Evolutionary conservation across 257 asterid genomes (phyloP).

Genomic region (Cynanchum wilfordii): DNA sequence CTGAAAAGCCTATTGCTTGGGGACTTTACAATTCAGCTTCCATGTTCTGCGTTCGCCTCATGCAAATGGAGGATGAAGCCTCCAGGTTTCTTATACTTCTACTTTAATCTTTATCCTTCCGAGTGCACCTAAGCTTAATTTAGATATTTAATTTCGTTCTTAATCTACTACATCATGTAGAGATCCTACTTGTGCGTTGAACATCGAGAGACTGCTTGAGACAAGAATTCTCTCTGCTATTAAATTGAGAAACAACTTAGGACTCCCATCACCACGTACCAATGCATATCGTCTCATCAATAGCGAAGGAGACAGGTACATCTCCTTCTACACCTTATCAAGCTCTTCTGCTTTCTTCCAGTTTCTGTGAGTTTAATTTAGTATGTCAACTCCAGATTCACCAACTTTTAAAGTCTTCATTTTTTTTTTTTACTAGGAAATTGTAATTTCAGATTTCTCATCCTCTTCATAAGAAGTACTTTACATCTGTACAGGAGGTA

Average conservation of each 20-base stretch:
- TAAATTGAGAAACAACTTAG: constrained; percentile 54
- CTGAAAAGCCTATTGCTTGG: constrained; percentile 91
- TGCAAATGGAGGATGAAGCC: constrained; percentile 90
- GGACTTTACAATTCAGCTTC: constrained; percentile 91
- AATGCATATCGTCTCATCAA: constrained; percentile 89
- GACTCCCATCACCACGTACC: constrained; percentile 68
- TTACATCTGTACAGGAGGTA: too few relatives aligned
- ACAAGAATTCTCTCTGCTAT: constrained; percentile 66
- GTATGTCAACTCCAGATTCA: not conserved
- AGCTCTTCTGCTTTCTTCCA: not conserved
- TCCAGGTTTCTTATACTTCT: constrained; percentile 35
- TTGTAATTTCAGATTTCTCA: not conserved
- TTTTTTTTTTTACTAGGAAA: not conserved
- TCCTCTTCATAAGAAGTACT: not conserved
- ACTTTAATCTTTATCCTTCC: not conserved
- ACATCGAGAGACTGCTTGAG: constrained; percentile 61
- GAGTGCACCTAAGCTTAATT: not conserved
- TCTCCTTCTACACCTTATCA: not conserved
- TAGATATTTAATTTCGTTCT: constrained; percentile 11
- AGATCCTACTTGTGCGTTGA: constrained; percentile 64
- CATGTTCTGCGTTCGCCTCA: constrained; percentile 92
- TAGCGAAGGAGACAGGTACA: constrained; percentile 94
- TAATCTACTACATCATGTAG: constrained; percentile 27
- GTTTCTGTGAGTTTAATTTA: not conserved
- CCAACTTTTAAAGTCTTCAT: not conserved